Percentiles rank a stretch among this genome's conserved stretches.
These are phyloP conservation scores for Periconia digitata DNA, from an alignment of 2,329 filamentous ascomycete genomes.

Conservation along the genomic window DNA sequence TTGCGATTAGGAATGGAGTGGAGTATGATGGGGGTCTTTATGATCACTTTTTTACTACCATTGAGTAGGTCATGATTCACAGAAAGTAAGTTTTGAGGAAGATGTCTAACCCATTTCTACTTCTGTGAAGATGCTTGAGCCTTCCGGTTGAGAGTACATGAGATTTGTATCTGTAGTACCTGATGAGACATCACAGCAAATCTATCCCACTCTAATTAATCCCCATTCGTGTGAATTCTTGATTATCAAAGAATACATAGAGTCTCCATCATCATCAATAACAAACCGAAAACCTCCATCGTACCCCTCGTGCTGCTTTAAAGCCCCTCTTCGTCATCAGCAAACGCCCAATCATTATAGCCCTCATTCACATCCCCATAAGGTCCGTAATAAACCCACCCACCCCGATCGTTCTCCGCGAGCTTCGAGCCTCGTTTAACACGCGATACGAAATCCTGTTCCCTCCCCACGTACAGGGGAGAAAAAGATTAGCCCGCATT, in stretches of 20 bases:
- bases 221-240: too few species aligned
- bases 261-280: not conserved
- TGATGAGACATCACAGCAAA: too few species aligned
- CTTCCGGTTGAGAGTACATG: too few species aligned
- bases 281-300: too few species aligned
- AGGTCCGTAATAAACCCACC: constrained; percentile 25
- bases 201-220: too few species aligned
- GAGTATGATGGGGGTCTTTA: not conserved
- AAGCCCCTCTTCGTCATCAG: not conserved
- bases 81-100: too few species aligned
- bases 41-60: not conserved
- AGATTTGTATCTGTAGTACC: too few species aligned
- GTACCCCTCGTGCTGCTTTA: not conserved
- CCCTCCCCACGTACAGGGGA: not conserved
- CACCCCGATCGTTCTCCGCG: constrained; percentile 21
- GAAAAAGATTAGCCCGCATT: not conserved
- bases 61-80: not conserved
- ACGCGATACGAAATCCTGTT: constrained; percentile 14
- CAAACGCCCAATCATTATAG: constrained; percentile 22
- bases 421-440: constrained; percentile 15
- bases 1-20: constrained; percentile 22
- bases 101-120: too few species aligned
- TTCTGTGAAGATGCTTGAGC: too few species aligned
- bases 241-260: too few species aligned
- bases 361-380: constrained; percentile 19